These are phyloP conservation scores for Suillus americanus DNA, from an alignment of 768 basidiomycete genomes.

Conservation along the genomic window DNA sequence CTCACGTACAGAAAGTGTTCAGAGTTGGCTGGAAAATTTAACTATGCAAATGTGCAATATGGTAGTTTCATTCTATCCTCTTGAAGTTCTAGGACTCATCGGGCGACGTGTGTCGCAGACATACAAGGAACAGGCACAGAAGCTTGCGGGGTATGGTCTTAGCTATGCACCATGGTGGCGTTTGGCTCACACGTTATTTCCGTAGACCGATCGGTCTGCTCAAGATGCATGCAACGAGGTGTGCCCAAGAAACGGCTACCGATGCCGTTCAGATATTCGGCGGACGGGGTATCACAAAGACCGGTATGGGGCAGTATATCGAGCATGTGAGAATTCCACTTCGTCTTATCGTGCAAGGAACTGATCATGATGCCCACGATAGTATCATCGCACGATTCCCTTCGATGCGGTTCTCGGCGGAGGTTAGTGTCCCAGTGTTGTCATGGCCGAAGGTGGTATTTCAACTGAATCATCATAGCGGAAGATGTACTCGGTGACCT, in stretches of 20 bases:
- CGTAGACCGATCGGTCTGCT: conserved; percentile 52
- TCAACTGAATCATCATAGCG: conserved; percentile 31
- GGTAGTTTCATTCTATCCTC: conserved; percentile 33
- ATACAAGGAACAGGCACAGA: conserved; percentile 65
- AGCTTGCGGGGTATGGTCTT: conserved; percentile 58
- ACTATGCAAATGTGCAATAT: conserved; percentile 84
- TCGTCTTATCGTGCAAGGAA: conserved; percentile 19
- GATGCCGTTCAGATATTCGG: conserved; percentile 86
- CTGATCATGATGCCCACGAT: conserved; percentile 15
- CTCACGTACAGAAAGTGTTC: conserved; percentile 64
- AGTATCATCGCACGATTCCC: conserved; percentile 22
- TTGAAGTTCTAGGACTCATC: conserved; percentile 17
- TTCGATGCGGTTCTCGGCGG: conserved; percentile 30
- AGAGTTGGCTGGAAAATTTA: conserved; percentile 77
- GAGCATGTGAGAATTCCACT: conserved; percentile 57
- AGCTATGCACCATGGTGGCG: background rate
- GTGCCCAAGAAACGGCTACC: conserved; percentile 52
- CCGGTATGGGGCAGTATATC: conserved; percentile 76
- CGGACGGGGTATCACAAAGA: conserved; percentile 81
- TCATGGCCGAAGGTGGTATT: background rate
- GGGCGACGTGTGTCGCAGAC: conserved; percentile 34
- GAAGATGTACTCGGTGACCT: conserved; percentile 60
- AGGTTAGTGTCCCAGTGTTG: conserved; percentile 6
- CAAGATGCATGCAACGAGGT: conserved; percentile 56
- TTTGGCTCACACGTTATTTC: conserved; percentile 1